A percentile compares a stretch with the other conserved stretches of the same genome.
Conservation (phyloP, 805 yeast genomes). For the Schwanniomyces pseudopolymorphus region DNA sequence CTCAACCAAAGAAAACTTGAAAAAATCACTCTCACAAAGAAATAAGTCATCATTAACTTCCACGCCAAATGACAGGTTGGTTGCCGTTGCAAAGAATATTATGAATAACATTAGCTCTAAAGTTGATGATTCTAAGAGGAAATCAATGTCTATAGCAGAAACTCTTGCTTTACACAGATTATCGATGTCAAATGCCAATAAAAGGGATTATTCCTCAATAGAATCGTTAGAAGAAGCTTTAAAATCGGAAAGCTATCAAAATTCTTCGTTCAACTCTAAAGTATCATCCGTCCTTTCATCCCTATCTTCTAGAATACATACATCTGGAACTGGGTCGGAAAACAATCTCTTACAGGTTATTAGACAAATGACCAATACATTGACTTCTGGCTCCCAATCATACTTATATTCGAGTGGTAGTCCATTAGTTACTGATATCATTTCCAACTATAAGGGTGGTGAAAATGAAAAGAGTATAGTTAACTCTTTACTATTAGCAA, state of each 20-base stretch:
- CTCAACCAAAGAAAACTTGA: neutral
- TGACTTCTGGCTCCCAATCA: conserved; percentile 16
- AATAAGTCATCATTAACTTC: neutral
- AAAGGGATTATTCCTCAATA: conserved; percentile 27
- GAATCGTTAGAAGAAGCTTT: conserved; percentile 25
- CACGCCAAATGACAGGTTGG: conserved; percentile 3
- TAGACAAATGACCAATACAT: conserved; percentile 37
- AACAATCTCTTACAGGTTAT: conserved; percentile 35
- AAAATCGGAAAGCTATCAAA: conserved; percentile 12
- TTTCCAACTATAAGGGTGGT: conserved; percentile 19
- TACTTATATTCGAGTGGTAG: conserved; percentile 7
- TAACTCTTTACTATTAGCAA: conserved; percentile 31
- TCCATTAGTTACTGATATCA: conserved; percentile 18
- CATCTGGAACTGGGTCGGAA: conserved; percentile 15
- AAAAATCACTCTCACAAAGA: neutral
- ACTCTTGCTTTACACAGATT: conserved; percentile 56
- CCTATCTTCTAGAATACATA: conserved; percentile 30
- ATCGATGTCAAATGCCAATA: conserved; percentile 33
- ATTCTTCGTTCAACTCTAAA: conserved; percentile 21
- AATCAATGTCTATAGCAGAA: conserved; percentile 55
- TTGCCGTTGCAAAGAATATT: conserved; percentile 10
- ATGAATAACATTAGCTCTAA: conserved; percentile 6
- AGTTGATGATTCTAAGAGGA: conserved; percentile 11
- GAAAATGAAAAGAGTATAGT: conserved; percentile 24
- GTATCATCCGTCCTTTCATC: conserved; percentile 32